Conservation (phyloP, 805 yeast genomes). For the Candida sakaeoensis region DNA sequence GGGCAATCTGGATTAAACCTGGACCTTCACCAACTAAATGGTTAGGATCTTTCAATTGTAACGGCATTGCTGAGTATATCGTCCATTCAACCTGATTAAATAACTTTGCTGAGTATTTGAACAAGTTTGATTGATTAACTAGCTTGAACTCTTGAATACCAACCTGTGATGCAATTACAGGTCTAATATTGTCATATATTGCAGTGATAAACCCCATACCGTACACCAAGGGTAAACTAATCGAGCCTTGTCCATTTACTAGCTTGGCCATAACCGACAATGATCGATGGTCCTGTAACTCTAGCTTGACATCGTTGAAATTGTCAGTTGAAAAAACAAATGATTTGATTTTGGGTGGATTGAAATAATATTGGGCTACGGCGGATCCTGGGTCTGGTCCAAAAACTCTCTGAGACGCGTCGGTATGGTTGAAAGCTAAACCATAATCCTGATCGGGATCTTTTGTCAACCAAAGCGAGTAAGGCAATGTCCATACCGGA, state of each 20-base stretch:
- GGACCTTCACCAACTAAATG: slow-evolving; percentile 28
- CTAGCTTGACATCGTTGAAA: slow-evolving; percentile 17
- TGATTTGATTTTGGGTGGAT: slow-evolving; percentile 64
- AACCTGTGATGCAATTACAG: slow-evolving; percentile 56
- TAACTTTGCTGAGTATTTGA: slow-evolving; percentile 51
- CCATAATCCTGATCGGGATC: slow-evolving; percentile 50
- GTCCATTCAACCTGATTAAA: slow-evolving; percentile 64
- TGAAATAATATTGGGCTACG: slow-evolving; percentile 61
- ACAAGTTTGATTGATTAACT: slow-evolving; percentile 31
- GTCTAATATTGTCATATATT: slow-evolving; percentile 46
- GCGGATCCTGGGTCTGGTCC: slow-evolving; percentile 57
- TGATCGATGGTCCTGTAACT: slow-evolving; percentile 25
- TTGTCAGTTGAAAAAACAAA: slow-evolving; percentile 41
- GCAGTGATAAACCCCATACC: slow-evolving; percentile 83
- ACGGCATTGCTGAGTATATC: slow-evolving; percentile 41
- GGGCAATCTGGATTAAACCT: slow-evolving; percentile 53
- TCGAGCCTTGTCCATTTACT: slow-evolving; percentile 36
- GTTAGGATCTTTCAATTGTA: slow-evolving; percentile 33
- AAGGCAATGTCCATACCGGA: slow-evolving; percentile 82
- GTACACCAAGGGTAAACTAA: slow-evolving; percentile 61
- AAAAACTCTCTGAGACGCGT: slow-evolving; percentile 56
- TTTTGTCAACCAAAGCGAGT: slow-evolving; percentile 64
- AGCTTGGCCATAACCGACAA: slow-evolving; percentile 27
- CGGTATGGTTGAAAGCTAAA: slow-evolving; percentile 63
- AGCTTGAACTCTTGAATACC: slow-evolving; percentile 55